Evolutionary conservation across 768 basidiomycete species (phyloP), one percentile per base, ranked within the genome.

Genomic region (Hysterangium stoloniferum): DNA sequence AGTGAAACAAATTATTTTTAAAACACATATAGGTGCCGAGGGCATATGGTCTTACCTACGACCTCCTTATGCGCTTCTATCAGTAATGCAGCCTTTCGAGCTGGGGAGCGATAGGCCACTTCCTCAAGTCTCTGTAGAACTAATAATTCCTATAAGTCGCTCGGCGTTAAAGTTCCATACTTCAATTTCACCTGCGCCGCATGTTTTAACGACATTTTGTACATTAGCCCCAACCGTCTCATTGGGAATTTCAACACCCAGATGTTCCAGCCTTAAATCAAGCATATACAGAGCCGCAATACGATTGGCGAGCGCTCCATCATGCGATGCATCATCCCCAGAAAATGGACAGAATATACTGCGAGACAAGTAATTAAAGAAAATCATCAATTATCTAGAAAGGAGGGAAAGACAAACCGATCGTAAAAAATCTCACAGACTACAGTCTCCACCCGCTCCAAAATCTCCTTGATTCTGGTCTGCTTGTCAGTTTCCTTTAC

Each of bases 231-330:
- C 73, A 4, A 68, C 70, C 17, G 74, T 68, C 1, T 68, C 69
- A 4, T 63, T 56, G 2, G 79, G 82, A 0, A 89, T 78, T 46
- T 90, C 82, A 7, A 98, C 76, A 13, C 94, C 95, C 1, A 99
- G 78, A 67, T 98, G 93, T 33, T 86, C 84, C 8, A 98, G 70
- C 2, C 82, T 76, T 0, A 99, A 71, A 63, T 97, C 95, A 1
- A 98, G 72, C 74, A 93, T 78, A 57, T 94, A 93, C 38, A 99
- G 71, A 1, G 93, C 94, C 12, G 91, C 90, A 13, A 97, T 82
- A 4, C 94, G 80, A 60, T 82, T 86, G 0, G 93, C 81, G 3
- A 99, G 71, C 0, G 90, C 86, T 59, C 90, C 89, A 61, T 99
- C 93, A 61, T 96, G 94, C 1, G 82, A 83, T 0, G 77, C 71